Percentiles rank a stretch among this genome's conserved stretches.
Evolutionary conservation across 179 eudicot genomes (phyloP).

Genomic region (Corrigiola litoralis): DNA sequence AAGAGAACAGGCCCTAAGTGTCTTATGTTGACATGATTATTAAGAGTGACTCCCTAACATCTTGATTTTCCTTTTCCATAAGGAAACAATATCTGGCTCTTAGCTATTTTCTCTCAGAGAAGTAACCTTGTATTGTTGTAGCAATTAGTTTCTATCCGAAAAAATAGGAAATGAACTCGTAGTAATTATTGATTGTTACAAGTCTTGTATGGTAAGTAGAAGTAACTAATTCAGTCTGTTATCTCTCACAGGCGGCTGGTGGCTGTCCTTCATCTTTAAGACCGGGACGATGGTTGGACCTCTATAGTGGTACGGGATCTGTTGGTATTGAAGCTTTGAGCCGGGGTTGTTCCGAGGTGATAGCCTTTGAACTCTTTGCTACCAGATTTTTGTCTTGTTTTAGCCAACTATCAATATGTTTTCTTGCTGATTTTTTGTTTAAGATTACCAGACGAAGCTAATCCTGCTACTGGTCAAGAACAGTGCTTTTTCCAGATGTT

Average conservation of each 20-base stretch:
- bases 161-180: neutral
- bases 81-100: no score
- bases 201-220: neutral
- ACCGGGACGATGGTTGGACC: constrained; percentile 91
- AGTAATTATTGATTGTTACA: neutral
- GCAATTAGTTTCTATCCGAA: no score
- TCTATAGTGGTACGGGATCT: constrained; percentile 91
- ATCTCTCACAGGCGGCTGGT: constrained; percentile 61
- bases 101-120: no score
- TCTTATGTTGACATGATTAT: no score
- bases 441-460: neutral
- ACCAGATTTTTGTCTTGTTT: neutral
- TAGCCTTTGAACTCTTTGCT: no score
- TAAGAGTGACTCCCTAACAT: no score
- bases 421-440: neutral
- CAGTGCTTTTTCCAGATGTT: neutral
- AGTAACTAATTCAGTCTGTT: neutral
- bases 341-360: constrained; percentile 89
- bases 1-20: no score
- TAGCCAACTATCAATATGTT: neutral
- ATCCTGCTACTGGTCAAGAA: neutral
- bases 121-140: no score
- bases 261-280: constrained; percentile 79
- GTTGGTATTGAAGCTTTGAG: constrained; percentile 95
- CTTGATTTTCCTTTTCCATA: no score